phyloP scores from a whole-genome alignment of 768 basidiomycete species.

The Russula sp. region DNA sequence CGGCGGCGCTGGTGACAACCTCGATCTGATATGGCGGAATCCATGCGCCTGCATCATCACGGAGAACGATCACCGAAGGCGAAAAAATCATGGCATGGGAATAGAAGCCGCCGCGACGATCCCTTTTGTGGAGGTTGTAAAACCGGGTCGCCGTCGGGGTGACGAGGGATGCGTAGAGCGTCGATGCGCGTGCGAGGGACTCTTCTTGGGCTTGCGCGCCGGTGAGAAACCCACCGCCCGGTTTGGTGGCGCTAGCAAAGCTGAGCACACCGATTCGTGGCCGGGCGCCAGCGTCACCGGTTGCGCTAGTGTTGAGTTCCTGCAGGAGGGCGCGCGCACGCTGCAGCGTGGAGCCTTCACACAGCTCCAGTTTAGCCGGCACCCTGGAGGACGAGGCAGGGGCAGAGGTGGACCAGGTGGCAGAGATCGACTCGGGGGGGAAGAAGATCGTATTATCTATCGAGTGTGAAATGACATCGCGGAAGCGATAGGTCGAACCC shows the following conservation, averaged over 20 bases:
- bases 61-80: constrained; percentile 53
- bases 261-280: constrained; percentile 53
- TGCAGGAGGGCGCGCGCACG: constrained; percentile 40
- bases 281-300: constrained; percentile 22
- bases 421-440: constrained; percentile 40
- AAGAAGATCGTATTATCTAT: constrained; percentile 46
- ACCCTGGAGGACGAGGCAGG: neutral
- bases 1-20: constrained; percentile 65
- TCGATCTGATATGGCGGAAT: constrained; percentile 52
- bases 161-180: constrained; percentile 56
- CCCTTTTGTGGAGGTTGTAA: constrained; percentile 50
- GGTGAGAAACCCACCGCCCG: constrained; percentile 67
- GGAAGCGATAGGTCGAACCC: constrained; percentile 30
- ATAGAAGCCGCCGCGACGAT: constrained; percentile 49
- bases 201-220: constrained; percentile 79
- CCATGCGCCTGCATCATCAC: constrained; percentile 54
- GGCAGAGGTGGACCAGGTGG: constrained; percentile 35
- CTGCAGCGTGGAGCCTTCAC: constrained; percentile 58
- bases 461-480: constrained; percentile 30
- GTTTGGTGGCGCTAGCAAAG: constrained; percentile 68
- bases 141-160: constrained; percentile 49
- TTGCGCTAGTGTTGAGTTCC: constrained; percentile 19
- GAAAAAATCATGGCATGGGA: constrained; percentile 76
- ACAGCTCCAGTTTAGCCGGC: constrained; percentile 36
- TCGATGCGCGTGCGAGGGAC: constrained; percentile 69